Evolutionary conservation across 2,329 filamentous ascomycete species (phyloP).

Genomic region (Talaromyces marneffei): DNA sequence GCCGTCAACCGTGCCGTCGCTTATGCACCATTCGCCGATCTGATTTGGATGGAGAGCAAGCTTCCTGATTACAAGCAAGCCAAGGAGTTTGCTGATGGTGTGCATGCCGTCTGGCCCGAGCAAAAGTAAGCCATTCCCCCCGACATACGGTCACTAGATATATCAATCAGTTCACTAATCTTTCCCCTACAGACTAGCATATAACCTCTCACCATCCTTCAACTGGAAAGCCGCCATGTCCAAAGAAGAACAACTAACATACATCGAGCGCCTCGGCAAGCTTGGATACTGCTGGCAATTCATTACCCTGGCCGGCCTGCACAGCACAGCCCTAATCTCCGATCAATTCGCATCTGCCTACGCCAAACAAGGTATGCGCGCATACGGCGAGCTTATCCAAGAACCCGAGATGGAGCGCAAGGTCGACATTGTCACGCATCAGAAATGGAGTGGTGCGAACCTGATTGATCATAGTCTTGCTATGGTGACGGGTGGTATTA

Average conservation of each 20-base stretch:
- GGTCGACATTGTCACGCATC: conserved; percentile 94
- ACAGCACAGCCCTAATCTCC: conserved; percentile 89
- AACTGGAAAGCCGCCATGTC: conserved; percentile 99
- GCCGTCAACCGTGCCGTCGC: conserved; percentile 85
- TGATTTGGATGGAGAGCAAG: conserved; percentile 99
- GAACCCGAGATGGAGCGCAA: conserved; percentile 90
- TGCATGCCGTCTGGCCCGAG: conserved; percentile 91
- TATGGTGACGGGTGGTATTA: conserved; percentile 93
- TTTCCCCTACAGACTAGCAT: conserved; percentile 62
- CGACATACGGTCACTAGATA: background rate
- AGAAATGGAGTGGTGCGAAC: conserved; percentile 96
- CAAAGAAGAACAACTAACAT: conserved; percentile 87
- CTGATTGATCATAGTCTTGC: conserved; percentile 93
- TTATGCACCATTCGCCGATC: conserved; percentile 87
- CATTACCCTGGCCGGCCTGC: conserved; percentile 96
- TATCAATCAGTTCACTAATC: background rate
- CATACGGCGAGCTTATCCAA: conserved; percentile 94
- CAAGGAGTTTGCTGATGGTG: conserved; percentile 84
- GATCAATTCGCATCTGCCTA: conserved; percentile 84
- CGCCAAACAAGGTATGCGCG: conserved; percentile 78
- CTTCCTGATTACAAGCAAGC: conserved; percentile 87
- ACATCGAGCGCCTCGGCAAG: conserved; percentile 78
- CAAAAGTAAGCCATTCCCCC: conserved; percentile 68
- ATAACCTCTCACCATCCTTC: conserved; percentile 98
- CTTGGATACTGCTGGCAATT: conserved; percentile 99